Percentiles rank a stretch among this genome's conserved stretches.
phyloP scores from a whole-genome alignment of 306 rosid genomes.

The Acacia confusa region DNA sequence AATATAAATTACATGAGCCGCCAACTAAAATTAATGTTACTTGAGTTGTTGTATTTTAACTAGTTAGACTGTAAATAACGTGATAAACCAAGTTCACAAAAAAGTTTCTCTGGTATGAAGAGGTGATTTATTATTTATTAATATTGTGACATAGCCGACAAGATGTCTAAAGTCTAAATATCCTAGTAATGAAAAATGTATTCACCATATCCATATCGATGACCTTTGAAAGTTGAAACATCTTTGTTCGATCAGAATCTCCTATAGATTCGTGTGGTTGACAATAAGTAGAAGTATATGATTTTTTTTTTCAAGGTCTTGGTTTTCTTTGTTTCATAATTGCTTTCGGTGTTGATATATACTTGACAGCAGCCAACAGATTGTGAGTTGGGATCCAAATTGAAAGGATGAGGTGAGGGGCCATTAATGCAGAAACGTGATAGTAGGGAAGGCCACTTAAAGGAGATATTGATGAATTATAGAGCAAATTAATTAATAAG shows the following conservation, averaged over 20 bases:
- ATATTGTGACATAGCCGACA: not conserved
- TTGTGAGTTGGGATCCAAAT: conserved; percentile 16
- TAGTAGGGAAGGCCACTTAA: conserved; percentile 1
- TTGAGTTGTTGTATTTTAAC: no score
- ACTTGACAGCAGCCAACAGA: not conserved
- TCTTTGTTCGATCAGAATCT: not conserved
- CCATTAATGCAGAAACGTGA: not conserved
- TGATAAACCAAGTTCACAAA: no score
- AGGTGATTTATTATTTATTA: not conserved
- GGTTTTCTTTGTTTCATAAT: not conserved
- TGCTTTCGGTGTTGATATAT: not conserved
- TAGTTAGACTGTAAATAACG: no score
- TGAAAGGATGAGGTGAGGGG: not conserved
- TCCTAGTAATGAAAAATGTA: not conserved
- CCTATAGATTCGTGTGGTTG: not conserved
- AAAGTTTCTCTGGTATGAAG: no score
- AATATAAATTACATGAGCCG: no score
- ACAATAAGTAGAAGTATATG: not conserved
- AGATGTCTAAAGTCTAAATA: not conserved
- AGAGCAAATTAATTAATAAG: conserved; percentile 7
- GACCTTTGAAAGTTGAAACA: not conserved
- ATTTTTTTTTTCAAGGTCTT: not conserved
- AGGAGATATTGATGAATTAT: conserved; percentile 1
- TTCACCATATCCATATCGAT: not conserved
- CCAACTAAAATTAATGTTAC: no score